Evolutionary conservation across 1,284 basidiomycete species (phyloP).

Genomic region (Ganoderma leucocontextum): DNA sequence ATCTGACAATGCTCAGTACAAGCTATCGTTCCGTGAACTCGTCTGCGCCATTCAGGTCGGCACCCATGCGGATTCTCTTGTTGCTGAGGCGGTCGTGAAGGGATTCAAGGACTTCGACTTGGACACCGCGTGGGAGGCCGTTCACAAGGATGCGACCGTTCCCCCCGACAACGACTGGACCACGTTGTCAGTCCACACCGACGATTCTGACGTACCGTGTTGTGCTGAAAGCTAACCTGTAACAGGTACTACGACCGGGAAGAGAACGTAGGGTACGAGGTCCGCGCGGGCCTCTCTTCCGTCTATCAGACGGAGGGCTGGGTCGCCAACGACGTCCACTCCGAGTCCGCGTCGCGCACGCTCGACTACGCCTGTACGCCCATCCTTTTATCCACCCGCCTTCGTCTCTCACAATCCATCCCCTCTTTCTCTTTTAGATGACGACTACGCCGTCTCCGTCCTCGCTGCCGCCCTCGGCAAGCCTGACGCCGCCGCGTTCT

Average conservation of each 20-base stretch:
- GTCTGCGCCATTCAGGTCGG: conserved; percentile 56
- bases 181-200: conserved; percentile 51
- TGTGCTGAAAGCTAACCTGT: neutral
- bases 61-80: conserved; percentile 83
- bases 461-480: conserved; percentile 65
- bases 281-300: conserved; percentile 78
- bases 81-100: conserved; percentile 81
- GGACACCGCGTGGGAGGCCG: conserved; percentile 76
- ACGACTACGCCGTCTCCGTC: conserved; percentile 78
- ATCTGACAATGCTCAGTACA: neutral
- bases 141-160: conserved; percentile 77
- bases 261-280: conserved; percentile 82
- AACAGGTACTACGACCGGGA: conserved; percentile 76
- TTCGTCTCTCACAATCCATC: neutral
- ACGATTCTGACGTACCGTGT: neutral
- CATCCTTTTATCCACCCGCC: neutral
- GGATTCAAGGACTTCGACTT: conserved; percentile 70
- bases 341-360: conserved; percentile 80
- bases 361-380: conserved; percentile 80
- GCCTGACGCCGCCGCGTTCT: conserved; percentile 56
- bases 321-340: conserved; percentile 83
- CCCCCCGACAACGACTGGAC: conserved; percentile 70
- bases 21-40: neutral
- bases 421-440: conserved; percentile 57
- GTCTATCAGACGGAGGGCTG: conserved; percentile 76